Conservation (phyloP, 1,284 basidiomycete genomes). For the Uromyces viciae-fabae region DNA sequence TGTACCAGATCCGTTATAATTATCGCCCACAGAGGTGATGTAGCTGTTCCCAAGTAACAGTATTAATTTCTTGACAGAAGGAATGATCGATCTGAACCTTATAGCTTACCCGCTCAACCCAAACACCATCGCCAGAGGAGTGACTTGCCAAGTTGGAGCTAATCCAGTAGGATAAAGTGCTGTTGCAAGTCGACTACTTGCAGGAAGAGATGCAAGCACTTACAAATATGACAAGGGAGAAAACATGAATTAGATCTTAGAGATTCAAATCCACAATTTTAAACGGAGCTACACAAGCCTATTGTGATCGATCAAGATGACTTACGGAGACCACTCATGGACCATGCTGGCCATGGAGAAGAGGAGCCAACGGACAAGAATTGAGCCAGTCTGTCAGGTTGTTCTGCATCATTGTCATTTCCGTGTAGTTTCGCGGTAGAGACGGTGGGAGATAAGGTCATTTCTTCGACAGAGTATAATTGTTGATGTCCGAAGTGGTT, state of each 20-base stretch:
- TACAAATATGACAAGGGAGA: background rate
- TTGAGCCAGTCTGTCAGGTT: background rate
- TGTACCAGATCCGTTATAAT: constrained; percentile 39
- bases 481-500: background rate
- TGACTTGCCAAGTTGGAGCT: constrained; percentile 34
- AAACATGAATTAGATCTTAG: background rate
- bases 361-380: constrained; percentile 25
- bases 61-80: background rate
- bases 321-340: constrained; percentile 34
- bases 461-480: background rate
- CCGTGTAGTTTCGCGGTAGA: background rate
- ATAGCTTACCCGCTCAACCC: constrained; percentile 35
- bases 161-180: constrained; percentile 22
- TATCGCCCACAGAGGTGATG: constrained; percentile 37
- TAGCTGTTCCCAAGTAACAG: background rate
- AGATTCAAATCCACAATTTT: no score
- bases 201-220: constrained; percentile 33
- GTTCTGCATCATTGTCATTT: background rate
- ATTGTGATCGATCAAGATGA: background rate
- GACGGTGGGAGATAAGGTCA: background rate
- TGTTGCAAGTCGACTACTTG: constrained; percentile 17
- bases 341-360: constrained; percentile 43
- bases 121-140: constrained; percentile 38
- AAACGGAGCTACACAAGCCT: background rate
- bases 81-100: background rate